Evolutionary conservation across 192 early-diverging fungal species (phyloP), one percentile per base, ranked within the genome.

Genomic region (Coemansia sp.): DNA sequence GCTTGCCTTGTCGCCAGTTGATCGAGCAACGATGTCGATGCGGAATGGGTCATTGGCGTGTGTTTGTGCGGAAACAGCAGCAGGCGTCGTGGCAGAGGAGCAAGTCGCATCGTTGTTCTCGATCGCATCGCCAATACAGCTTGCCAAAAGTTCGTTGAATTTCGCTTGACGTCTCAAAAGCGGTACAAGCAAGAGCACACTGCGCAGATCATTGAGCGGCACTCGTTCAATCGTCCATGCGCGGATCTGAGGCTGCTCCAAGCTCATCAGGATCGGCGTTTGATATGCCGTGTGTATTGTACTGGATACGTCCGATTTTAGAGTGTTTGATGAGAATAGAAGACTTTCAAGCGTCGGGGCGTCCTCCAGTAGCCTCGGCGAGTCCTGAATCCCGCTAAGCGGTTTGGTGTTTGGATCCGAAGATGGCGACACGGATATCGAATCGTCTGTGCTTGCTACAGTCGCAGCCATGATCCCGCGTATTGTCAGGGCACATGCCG

Each of bases 11-110:
- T 33, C 29, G 2, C 8, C 28, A 4, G 52, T 7, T 7, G 29
- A 19, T 22, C 57, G 20, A 72, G 45, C 4, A 57, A 20, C 41
- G 17, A 80, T 33, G 17, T 80, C 77, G 15, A 80, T 54, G 55
- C 77, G 77, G 62, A 80, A 80, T 22, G 77, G 77, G 14, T 80
- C 77, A 42, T 65, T 67, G 42, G 77, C 77, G 53, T 53, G 45
- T 8, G 76, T 79, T 30, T 50, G 64, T 15, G 59, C 60, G 0
- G 50, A 11, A 31, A 72, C 50, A 22, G 17, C n/a, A 6, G 57
- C 31, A 20, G 33, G 8, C 22, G 29, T 19, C 2, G 41, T 36
- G 34, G 13, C 33, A 0, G 6, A 7, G 1, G 34, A 22, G 30
- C 27, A 31, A 27, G 44, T 10, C 10, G 13, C 19, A 11, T 1